A percentile compares a stretch with the other conserved stretches of the same genome.
phyloP scores from a whole-genome alignment of 2,329 filamentous ascomycete genomes.

The Microthyrium microscopicum region DNA sequence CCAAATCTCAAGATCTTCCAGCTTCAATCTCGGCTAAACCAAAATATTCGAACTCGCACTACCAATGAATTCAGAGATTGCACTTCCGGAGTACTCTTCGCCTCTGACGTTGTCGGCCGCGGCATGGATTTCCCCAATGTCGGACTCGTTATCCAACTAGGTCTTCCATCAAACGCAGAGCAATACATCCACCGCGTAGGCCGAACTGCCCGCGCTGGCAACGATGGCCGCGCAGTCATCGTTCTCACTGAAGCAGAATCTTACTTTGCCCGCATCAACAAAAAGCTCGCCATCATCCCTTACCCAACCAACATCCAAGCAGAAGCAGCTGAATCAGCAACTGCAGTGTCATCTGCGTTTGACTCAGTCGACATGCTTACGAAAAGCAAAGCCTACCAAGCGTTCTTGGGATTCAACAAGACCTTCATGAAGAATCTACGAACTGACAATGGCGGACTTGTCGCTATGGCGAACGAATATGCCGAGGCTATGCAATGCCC shows the following conservation, averaged over 20 bases:
- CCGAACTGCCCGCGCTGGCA: constrained; percentile 46
- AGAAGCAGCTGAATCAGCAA: constrained; percentile 10
- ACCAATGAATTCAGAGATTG: constrained; percentile 84
- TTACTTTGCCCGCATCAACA: constrained; percentile 34
- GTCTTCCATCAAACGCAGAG: constrained; percentile 86
- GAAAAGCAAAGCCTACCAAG: constrained; percentile 29
- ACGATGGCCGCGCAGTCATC: constrained; percentile 40
- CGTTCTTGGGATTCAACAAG: constrained; percentile 32
- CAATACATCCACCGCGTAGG: constrained; percentile 97
- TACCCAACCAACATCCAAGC: constrained; percentile 28
- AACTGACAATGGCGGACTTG: constrained; percentile 22
- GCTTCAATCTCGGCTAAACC: constrained; percentile 83
- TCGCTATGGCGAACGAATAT: constrained; percentile 27
- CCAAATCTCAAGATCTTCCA: constrained; percentile 61
- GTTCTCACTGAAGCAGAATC: constrained; percentile 34
- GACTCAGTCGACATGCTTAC: constrained; percentile 7
- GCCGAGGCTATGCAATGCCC: constrained; percentile 26
- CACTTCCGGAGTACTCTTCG: constrained; percentile 66
- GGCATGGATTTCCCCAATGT: constrained; percentile 92
- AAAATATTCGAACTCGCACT: constrained; percentile 74
- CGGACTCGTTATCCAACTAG: constrained; percentile 86
- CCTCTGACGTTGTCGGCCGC: constrained; percentile 88
- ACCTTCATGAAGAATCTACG: constrained; percentile 26
- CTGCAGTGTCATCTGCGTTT: neutral
- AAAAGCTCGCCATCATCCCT: constrained; percentile 31